Conservation (phyloP, 768 basidiomycete species). For the Phylloporus sp. region DNA sequence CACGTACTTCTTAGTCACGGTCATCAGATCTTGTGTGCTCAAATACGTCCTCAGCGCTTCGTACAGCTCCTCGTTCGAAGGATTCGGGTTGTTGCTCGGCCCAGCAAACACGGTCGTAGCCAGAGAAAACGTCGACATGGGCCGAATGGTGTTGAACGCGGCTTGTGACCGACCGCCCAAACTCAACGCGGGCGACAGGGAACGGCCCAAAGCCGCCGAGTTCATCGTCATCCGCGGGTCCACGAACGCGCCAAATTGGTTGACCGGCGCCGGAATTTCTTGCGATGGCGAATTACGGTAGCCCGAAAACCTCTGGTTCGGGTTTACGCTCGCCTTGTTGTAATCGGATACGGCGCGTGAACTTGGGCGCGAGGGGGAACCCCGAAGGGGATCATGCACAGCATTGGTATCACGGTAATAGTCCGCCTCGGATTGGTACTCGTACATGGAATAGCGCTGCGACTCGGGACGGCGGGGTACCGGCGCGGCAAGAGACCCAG, state of each 20-base stretch:
- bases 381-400: slow-evolving; percentile 32
- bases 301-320: slow-evolving; percentile 23
- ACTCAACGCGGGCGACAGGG: slow-evolving; percentile 31
- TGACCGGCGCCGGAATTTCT: slow-evolving; percentile 35
- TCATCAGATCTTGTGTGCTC: slow-evolving; percentile 65
- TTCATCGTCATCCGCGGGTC: slow-evolving; percentile 45
- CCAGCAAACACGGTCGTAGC: slow-evolving; percentile 51
- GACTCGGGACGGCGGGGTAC: slow-evolving; percentile 35
- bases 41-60: slow-evolving; percentile 51
- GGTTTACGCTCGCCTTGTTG: slow-evolving; percentile 26
- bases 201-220: slow-evolving; percentile 38
- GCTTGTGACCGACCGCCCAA: slow-evolving; percentile 29
- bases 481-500: slow-evolving; percentile 28
- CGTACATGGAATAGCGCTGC: slow-evolving; percentile 42
- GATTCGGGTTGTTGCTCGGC: slow-evolving; percentile 50
- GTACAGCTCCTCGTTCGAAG: slow-evolving; percentile 57
- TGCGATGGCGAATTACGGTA: slow-evolving; percentile 32
- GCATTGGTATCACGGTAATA: slow-evolving; percentile 55
- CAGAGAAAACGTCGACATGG: slow-evolving; percentile 57
- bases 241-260: slow-evolving; percentile 33
- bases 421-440: slow-evolving; percentile 43
- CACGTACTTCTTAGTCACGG: slow-evolving; percentile 62
- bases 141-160: slow-evolving; percentile 32
- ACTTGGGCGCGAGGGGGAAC: slow-evolving; percentile 27
- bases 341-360: slow-evolving; percentile 28